Evolutionary conservation across 768 basidiomycete genomes (phyloP).

Genomic region (Roridomyces roridus): DNA sequence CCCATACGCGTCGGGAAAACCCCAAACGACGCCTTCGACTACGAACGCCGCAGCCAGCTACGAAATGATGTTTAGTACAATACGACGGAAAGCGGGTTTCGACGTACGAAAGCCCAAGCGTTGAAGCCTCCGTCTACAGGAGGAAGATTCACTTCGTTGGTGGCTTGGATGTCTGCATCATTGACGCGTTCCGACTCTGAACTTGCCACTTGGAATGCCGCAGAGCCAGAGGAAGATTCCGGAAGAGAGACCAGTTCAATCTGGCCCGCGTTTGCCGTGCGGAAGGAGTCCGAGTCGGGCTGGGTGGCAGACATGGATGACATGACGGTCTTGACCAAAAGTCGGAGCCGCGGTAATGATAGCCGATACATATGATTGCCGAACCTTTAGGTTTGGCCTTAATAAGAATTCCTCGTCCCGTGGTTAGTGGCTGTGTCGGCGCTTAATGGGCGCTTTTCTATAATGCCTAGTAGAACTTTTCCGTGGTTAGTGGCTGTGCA

Average conservation of each 20-base stretch:
- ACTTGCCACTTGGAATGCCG: not conserved
- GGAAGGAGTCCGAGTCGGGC: too few species aligned
- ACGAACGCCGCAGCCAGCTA: conserved; percentile 34
- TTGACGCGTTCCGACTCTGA: not conserved
- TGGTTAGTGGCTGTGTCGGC: too few species aligned
- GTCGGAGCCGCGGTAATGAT: too few species aligned
- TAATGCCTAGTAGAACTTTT: too few species aligned
- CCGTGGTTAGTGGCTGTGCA: too few species aligned
- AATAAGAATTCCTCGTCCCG: too few species aligned
- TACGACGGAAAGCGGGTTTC: not conserved
- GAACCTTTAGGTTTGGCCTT: too few species aligned
- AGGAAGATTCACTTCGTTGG: conserved; percentile 16
- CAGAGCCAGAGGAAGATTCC: conserved; percentile 13
- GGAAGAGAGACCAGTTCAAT: conserved; percentile 20
- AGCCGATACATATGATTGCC: too few species aligned
- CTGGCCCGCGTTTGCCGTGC: too few species aligned
- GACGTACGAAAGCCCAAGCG: conserved; percentile 36
- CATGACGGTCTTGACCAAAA: too few species aligned
- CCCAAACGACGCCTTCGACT: conserved; percentile 37
- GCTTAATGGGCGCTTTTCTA: too few species aligned
- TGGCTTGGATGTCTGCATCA: not conserved
- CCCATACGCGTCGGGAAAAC: conserved; percentile 34
- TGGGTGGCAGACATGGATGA: not conserved
- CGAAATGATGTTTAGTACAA: not conserved
- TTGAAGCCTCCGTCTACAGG: conserved; percentile 30